Conservation (phyloP, 2,329 filamentous ascomycete species). For the Botrytis pseudocinerea region DNA sequence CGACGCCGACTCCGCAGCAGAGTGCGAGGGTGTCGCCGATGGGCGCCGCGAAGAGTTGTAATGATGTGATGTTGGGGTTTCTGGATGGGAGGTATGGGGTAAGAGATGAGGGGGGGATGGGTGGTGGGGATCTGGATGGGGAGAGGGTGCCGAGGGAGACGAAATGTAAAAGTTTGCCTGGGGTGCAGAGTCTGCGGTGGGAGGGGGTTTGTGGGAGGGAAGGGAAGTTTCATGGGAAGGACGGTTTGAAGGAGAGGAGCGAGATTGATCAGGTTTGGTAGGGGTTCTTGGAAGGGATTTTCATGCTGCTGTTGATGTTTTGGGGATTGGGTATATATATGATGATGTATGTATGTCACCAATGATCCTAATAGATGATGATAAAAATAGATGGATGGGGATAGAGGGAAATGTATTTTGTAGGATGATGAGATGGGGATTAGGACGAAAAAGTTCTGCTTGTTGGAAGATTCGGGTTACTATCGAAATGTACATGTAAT, state of each 20-base stretch:
- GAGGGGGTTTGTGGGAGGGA: background rate
- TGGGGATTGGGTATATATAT: background rate
- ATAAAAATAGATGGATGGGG: background rate
- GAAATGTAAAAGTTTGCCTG: constrained; percentile 8
- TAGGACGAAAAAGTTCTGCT: background rate
- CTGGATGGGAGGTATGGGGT: background rate
- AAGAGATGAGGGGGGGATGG: too few species aligned
- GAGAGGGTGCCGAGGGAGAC: background rate
- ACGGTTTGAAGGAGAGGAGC: background rate
- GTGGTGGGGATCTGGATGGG: background rate
- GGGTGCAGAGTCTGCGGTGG: background rate
- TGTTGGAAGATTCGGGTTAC: background rate
- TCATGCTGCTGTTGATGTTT: background rate
- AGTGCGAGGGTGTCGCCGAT: background rate
- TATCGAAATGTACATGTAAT: background rate
- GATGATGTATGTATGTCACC: background rate
- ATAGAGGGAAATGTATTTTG: background rate
- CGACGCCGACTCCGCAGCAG: background rate
- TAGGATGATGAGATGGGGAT: background rate
- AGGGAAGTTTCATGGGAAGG: too few species aligned
- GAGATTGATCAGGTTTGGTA: constrained; percentile 7
- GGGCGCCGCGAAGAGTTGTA: constrained; percentile 1
- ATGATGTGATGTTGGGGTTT: background rate
- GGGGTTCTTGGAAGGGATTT: too few species aligned
- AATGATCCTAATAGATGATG: background rate